A percentile compares a stretch with the other conserved stretches of the same genome.
Evolutionary conservation across 2,329 filamentous ascomycete species (phyloP).

Genomic region (Ilyonectria destructans): DNA sequence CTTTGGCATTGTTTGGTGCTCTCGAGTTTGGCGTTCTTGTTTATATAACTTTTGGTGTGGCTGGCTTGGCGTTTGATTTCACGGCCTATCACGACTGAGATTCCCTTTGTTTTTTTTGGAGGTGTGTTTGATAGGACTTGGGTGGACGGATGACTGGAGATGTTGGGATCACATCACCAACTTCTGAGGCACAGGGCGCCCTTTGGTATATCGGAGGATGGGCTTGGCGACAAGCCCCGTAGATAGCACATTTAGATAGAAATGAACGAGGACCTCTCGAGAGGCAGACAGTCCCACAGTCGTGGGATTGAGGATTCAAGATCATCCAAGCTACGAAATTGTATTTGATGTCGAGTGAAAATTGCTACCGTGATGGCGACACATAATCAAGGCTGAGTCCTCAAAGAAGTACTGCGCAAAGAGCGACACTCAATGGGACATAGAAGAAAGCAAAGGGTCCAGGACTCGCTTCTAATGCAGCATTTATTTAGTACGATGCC

Average conservation of each 20-base stretch:
- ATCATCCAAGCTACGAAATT: neutral
- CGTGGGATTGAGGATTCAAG: neutral
- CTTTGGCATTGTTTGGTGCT: constrained; percentile 1
- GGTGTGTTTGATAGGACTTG: neutral
- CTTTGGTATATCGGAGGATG: neutral
- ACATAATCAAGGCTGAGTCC: too few relatives aligned
- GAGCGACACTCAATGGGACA: neutral
- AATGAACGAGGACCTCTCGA: constrained; percentile 7
- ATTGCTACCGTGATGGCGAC: neutral
- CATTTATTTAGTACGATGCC: neutral
- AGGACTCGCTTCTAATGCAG: neutral
- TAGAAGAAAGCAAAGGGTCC: neutral
- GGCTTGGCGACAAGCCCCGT: neutral
- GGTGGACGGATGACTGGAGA: neutral
- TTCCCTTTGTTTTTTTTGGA: constrained; percentile 5
- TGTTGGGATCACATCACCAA: neutral
- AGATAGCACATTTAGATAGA: constrained; percentile 13
- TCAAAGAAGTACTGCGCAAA: neutral
- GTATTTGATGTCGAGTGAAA: neutral
- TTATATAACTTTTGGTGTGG: neutral
- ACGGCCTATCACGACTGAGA: constrained; percentile 21
- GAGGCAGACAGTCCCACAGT: neutral
- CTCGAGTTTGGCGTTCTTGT: neutral
- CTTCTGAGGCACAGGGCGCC: neutral
- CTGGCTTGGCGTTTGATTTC: constrained; percentile 1